phyloP scores from a whole-genome alignment of 495 filamentous ascomycete species.

The Chaetomium fimeti region DNA sequence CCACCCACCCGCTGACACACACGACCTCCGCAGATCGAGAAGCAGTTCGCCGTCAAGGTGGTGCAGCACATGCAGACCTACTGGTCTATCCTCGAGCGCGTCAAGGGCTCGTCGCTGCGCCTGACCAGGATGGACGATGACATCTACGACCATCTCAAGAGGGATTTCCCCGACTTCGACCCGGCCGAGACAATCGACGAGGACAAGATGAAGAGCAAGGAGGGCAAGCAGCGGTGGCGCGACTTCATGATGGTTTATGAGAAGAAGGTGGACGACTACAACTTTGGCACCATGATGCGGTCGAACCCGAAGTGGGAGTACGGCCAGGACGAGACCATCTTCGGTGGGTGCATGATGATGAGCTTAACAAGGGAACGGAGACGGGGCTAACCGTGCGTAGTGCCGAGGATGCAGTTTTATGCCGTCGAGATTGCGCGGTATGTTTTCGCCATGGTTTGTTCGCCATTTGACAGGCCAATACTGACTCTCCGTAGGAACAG shows the following conservation, averaged over 20 bases:
- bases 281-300: slow-evolving; percentile 92
- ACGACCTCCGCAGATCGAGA: slow-evolving; percentile 72
- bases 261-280: slow-evolving; percentile 90
- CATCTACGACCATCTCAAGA: slow-evolving; percentile 82
- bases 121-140: slow-evolving; percentile 94
- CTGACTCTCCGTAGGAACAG: slow-evolving; percentile 78
- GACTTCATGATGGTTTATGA: slow-evolving; percentile 93
- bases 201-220: slow-evolving; percentile 95
- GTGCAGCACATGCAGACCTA: slow-evolving; percentile 96
- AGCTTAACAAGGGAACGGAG: neutral
- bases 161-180: slow-evolving; percentile 90
- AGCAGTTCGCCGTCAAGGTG: slow-evolving; percentile 98
- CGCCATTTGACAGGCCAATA: slow-evolving; percentile 40
- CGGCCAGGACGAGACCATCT: slow-evolving; percentile 85
- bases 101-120: slow-evolving; percentile 77
- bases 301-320: slow-evolving; percentile 78
- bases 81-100: slow-evolving; percentile 90
- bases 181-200: slow-evolving; percentile 76
- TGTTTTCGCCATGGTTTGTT: neutral
- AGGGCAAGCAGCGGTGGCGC: slow-evolving; percentile 93
- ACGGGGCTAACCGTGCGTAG: slow-evolving; percentile 39
- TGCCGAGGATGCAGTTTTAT: slow-evolving; percentile 96
- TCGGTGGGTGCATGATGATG: slow-evolving; percentile 53
- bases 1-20: neutral
- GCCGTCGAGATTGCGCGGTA: slow-evolving; percentile 90